Evolutionary conservation across 108 stramenopile genomes (phyloP), one percentile per base, ranked within the genome.

Genomic region (Seminavis robusta): DNA sequence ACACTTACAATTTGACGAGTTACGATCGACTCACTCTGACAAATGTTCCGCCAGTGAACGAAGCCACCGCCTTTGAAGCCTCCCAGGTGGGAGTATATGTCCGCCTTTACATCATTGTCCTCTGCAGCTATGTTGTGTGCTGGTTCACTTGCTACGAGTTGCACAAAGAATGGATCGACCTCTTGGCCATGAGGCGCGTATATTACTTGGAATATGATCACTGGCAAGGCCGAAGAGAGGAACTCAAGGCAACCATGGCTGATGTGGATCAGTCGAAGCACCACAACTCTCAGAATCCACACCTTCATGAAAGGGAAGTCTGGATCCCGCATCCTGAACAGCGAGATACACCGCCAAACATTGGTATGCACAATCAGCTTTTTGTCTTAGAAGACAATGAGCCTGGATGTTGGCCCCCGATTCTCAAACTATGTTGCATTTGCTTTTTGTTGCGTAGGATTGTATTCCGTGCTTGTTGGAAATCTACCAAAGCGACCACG

Each of bases 271-370:
- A 44, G 0, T 59, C 73, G 46, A 58, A 63, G 46, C 30, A 53
- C 24, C 59, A 65, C 25, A 62, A 52, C 5, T 38, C n/a, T n/a
- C n/a, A n/a, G n/a, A n/a, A n/a, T n/a, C n/a, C n/a, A n/a, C n/a
- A n/a, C n/a, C n/a, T n/a, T n/a, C n/a, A n/a, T n/a, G n/a, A n/a
- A n/a, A n/a, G n/a, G n/a, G n/a, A n/a, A n/a, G n/a, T n/a, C 44
- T 93, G 88, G 88, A 80, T 89, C 44, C 83, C 80, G 27, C 78
- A 93, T 71, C 86, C 88, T 6, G 92, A 93, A 58, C 79, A 75
- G 33, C 48, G 84, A 24, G 88, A 93, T 16, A 93, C 92, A 38
- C 80, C 84, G 19, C 88, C 88, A 8, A 89, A 83, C 33, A n/a
- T n/a, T n/a, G n/a, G n/a, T n/a, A n/a, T n/a, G n/a, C n/a, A n/a